Evolutionary conservation across 495 filamentous ascomycete genomes (phyloP).

Genomic region (Articulospora tetracladia): DNA sequence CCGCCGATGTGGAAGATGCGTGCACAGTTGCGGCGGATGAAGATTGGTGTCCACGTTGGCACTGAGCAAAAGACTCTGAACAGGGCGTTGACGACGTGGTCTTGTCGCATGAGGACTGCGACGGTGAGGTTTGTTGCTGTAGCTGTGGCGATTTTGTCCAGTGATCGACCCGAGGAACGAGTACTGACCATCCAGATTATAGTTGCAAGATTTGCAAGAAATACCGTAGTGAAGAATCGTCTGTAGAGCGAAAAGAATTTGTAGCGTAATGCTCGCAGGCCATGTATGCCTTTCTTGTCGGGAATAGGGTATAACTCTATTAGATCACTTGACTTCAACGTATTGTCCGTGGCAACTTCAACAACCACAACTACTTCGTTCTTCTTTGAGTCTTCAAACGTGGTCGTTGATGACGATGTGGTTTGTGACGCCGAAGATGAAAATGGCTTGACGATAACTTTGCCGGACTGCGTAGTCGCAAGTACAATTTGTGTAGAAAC

Average conservation of each 20-base stretch:
- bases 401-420: neutral
- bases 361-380: neutral
- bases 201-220: neutral
- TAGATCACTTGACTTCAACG: neutral
- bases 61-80: constrained; percentile 53
- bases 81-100: constrained; percentile 68
- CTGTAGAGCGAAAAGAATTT: constrained; percentile 3
- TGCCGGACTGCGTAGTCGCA: neutral
- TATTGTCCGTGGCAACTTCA: neutral
- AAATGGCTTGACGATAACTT: too few species aligned
- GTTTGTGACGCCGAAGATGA: neutral
- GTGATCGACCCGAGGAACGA: neutral
- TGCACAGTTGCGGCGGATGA: constrained; percentile 58
- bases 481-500: neutral
- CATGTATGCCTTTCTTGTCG: constrained; percentile 2
- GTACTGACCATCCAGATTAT: neutral
- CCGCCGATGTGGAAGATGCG: constrained; percentile 78
- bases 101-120: constrained; percentile 57
- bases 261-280: constrained; percentile 1
- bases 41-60: constrained; percentile 55
- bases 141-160: neutral
- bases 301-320: neutral
- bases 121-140: constrained; percentile 10
- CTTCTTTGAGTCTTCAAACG: neutral
- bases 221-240: constrained; percentile 1